Base-by-base conservation (phyloP, 179 eudicot species). In the Gypsophila paniculata region DNA sequence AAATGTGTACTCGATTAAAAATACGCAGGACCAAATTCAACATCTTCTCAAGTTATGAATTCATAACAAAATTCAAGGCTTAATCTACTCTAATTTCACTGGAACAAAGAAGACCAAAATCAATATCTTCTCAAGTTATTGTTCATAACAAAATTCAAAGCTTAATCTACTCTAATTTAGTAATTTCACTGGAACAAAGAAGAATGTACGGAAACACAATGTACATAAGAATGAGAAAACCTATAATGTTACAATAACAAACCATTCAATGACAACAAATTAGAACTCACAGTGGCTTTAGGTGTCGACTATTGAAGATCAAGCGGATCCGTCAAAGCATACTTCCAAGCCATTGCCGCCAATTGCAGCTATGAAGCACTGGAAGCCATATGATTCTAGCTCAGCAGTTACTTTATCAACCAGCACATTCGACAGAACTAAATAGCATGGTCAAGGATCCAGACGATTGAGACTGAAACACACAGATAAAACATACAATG, bases 261-360 rank as follows among this genome's bases (percentile, higher is more conserved):
- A 51, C 58, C 54, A 61, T 61, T 44, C 13, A 11, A 51, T 62
- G 58, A 57, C 65, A 61, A 46, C 25, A 65, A 67, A 18, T 18
- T 25, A 38, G 67, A 61, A 57, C 79, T 72, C 77, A 76, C 74
- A 68, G 52, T 72, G 49, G 77, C 51, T 42, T 38, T 46, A 0
- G 51, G 36, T 36, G 23, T 58, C 36, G 15, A 49, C 15, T n/a
- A 17, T 18, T 51, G 26, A 48, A 46, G 59, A 51, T 69, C 63
- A 66, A 48, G 71, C 11, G 58, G 67, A 15, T 44, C 53, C 55
- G 11, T 42, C 21, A 32, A 86, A 89, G 79, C 86, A 84, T 60
- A 91, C 74, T 65, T 93, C 87, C 75, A 89, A 61, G 66, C 97
- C 96, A 18, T 74, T 85, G 46, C 97, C 96, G 15, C 99, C 99